These are phyloP conservation scores for Carex pumila DNA, from an alignment of 176 grass and related monocot genomes.

Conservation along the genomic window DNA sequence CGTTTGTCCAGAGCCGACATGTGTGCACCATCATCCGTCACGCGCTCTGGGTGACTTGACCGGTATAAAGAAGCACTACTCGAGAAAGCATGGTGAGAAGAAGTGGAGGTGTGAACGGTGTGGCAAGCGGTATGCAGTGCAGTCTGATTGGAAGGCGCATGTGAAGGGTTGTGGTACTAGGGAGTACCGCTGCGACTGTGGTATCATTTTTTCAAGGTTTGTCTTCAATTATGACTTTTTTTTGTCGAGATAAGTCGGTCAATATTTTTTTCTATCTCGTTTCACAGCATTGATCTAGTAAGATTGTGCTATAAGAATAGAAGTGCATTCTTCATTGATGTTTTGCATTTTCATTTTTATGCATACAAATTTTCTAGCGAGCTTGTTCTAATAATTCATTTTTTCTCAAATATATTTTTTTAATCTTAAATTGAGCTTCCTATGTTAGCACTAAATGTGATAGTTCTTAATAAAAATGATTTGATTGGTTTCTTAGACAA, in stretches of 20 bases:
- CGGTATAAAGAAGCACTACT: slow-evolving; percentile 97
- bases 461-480: background rate
- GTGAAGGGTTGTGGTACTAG: slow-evolving; percentile 87
- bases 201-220: slow-evolving; percentile 89
- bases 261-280: background rate
- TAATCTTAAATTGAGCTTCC: background rate
- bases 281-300: background rate
- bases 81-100: slow-evolving; percentile 92
- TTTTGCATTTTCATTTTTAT: background rate
- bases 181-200: slow-evolving; percentile 91
- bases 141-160: slow-evolving; percentile 98
- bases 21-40: slow-evolving; percentile 75
- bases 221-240: background rate
- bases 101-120: slow-evolving; percentile 90
- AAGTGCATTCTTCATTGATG: background rate
- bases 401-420: background rate
- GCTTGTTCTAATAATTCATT: background rate
- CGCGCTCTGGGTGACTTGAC: slow-evolving; percentile 85
- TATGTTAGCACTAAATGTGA: background rate
- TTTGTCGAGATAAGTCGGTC: background rate
- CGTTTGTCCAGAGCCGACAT: slow-evolving; percentile 81
- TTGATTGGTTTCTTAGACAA: background rate
- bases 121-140: slow-evolving; percentile 85
- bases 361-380: background rate
- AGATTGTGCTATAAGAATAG: background rate